Percentiles rank a stretch among this genome's conserved stretches.
phyloP scores from a whole-genome alignment of 352 stramenopile species.

The Pythium periplocum region DNA sequence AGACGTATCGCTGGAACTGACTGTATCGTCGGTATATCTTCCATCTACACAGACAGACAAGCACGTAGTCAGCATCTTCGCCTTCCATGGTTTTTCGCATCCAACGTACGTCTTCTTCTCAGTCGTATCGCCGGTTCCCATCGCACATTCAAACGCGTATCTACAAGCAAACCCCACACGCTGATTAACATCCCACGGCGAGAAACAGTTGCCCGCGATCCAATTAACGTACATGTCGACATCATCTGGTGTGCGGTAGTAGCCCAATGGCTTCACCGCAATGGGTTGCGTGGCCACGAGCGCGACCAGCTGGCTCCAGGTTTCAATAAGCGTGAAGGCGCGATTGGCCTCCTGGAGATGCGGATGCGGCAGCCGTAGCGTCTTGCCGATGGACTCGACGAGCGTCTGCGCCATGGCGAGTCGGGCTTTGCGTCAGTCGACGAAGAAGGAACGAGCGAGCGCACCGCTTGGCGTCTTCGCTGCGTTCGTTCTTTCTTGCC shows the following conservation, averaged over 20 bases:
- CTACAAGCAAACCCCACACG: slow-evolving; percentile 14
- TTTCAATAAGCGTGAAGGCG: slow-evolving; percentile 57
- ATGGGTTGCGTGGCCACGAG: slow-evolving; percentile 46
- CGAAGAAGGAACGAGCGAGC: no score
- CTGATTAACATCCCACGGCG: neutral
- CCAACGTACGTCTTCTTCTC: slow-evolving; percentile 36
- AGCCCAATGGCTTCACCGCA: slow-evolving; percentile 53
- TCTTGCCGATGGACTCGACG: slow-evolving; percentile 46
- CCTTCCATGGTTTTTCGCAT: neutral
- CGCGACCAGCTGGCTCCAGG: slow-evolving; percentile 50
- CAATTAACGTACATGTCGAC: slow-evolving; percentile 65
- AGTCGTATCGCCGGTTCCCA: slow-evolving; percentile 23
- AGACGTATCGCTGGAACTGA: slow-evolving; percentile 75
- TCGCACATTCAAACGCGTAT: slow-evolving; percentile 73
- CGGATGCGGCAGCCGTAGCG: slow-evolving; percentile 53
- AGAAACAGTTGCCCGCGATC: slow-evolving; percentile 3
- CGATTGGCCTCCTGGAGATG: slow-evolving; percentile 59
- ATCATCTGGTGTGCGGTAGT: slow-evolving; percentile 75
- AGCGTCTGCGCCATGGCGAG: slow-evolving; percentile 28
- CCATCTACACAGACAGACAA: slow-evolving; percentile 25
- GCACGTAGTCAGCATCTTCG: neutral
- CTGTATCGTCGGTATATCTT: slow-evolving; percentile 84
- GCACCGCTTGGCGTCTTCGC: no score
- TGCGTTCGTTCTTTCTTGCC: no score
- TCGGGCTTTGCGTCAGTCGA: neutral